Base-by-base conservation (phyloP, 2,329 filamentous ascomycete species). In the Aureobasidium sp. region DNA sequence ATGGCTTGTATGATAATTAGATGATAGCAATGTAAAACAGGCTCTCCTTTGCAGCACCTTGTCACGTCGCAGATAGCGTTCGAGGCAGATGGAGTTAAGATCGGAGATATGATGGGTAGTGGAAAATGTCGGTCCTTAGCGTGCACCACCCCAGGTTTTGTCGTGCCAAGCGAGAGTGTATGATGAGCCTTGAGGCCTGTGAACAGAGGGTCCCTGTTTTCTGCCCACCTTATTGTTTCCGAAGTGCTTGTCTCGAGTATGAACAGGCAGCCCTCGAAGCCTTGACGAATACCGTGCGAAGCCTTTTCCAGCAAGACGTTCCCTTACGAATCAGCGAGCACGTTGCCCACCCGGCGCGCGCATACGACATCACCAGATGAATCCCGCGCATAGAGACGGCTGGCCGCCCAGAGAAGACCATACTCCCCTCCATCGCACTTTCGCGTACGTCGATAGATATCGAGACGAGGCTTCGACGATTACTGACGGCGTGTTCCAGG, bases 321-420 rank as follows among this genome's bases (percentile, higher is more conserved):
- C 34, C 25, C 7, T 6, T 30, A 36, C 53, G 41, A 29, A 32
- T 45, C 29, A 27, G 25, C 36, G 34, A 59, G 57, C 57, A 49
- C 45, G 25, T 50, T 41, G 57, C 44, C 45, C 41, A 34, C 27
- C 36, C 57, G 57, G 57, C 57, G 45, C 57, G 57, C 57, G 44
- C 45, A 49, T 59, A 50, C 57, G 27, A 25, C 42, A 50, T 50
- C 60, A 27, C 51, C 50, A 49, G 54, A 65, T 65, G 64, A 65
- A 65, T 51, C 64, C 64, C 36, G 61, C 62, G 42, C 64, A 61
- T 61, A 53, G 59, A 53, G 59, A 55, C 59, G 59, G 49, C 48
- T 61, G 59, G 59, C 59, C 59, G 59, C 59, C 59, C 44, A 32
- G 57, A 50, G 57, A 59, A 50, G 57, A 59, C 8, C 57, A 59